phyloP scores from a whole-genome alignment of 352 stramenopile species.

The Phytophthora ohioensis region DNA sequence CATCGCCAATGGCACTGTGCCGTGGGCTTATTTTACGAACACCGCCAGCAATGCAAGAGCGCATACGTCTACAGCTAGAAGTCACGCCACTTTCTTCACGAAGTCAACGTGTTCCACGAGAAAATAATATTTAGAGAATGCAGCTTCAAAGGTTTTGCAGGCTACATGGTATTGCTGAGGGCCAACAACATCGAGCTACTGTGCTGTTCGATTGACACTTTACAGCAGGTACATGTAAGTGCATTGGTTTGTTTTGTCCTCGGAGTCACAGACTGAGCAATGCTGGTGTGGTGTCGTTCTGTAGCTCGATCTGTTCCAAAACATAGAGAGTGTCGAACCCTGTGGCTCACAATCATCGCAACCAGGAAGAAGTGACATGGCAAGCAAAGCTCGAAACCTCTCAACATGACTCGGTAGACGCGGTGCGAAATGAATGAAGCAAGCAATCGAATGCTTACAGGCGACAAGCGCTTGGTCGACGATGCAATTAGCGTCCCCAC shows the following conservation, averaged over 20 bases:
- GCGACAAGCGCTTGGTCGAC: background rate
- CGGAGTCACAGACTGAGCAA: background rate
- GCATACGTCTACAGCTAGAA: background rate
- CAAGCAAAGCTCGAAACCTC: background rate
- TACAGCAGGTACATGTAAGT: background rate
- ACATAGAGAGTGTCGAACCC: background rate
- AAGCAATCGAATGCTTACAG: slow-evolving; percentile 17
- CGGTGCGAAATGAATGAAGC: background rate
- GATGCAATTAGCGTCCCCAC: slow-evolving; percentile 14
- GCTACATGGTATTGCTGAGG: background rate
- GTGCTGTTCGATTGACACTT: background rate
- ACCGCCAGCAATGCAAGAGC: background rate
- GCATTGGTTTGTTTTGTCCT: background rate
- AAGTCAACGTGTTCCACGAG: background rate
- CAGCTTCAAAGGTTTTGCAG: background rate
- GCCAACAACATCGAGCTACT: background rate
- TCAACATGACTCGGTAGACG: background rate
- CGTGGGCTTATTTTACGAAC: background rate
- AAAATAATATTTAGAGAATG: slow-evolving; percentile 16
- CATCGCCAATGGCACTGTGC: background rate
- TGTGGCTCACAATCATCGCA: slow-evolving; percentile 13
- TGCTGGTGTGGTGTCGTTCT: background rate
- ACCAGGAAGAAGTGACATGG: background rate
- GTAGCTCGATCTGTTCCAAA: background rate
- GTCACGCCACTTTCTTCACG: background rate